A percentile compares a stretch with the other conserved stretches of the same genome.
phyloP scores from a whole-genome alignment of 139 green algal genomes.

The Eudorina sp. region DNA sequence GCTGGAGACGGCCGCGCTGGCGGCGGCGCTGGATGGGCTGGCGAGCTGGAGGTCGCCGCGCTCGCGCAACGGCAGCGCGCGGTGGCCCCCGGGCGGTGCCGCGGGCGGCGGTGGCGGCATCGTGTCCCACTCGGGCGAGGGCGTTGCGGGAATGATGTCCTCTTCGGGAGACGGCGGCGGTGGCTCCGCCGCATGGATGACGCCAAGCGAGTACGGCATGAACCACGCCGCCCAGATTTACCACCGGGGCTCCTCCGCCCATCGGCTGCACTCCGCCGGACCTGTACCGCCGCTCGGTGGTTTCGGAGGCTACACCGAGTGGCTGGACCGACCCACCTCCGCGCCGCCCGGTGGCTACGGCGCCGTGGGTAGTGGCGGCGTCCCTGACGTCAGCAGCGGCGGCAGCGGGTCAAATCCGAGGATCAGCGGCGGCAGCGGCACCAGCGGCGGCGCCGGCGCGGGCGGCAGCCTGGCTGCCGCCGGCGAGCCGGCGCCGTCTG shows the following conservation, averaged over 20 bases:
- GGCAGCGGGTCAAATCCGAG: too few relatives aligned
- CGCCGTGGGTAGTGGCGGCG: not conserved
- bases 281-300: not conserved
- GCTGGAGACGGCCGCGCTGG: conserved; percentile 38
- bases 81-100: not conserved
- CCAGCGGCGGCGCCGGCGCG: not conserved
- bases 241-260: not conserved
- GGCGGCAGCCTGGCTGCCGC: not conserved
- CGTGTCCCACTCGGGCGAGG: too few relatives aligned
- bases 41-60: not conserved
- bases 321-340: not conserved
- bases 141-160: too few relatives aligned
- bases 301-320: too few relatives aligned
- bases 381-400: not conserved
- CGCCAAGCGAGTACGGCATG: too few relatives aligned
- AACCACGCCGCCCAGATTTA: too few relatives aligned
- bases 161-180: too few relatives aligned
- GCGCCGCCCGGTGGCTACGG: not conserved
- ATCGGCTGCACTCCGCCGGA: not conserved
- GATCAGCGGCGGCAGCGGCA: not conserved
- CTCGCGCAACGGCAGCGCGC: not conserved
- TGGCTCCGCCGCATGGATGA: too few relatives aligned
- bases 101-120: not conserved
- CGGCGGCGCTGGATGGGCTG: conserved; percentile 25
- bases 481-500: not conserved